Evolutionary conservation across 352 stramenopile genomes (phyloP).

Genomic region (Pythium aristosporum): DNA sequence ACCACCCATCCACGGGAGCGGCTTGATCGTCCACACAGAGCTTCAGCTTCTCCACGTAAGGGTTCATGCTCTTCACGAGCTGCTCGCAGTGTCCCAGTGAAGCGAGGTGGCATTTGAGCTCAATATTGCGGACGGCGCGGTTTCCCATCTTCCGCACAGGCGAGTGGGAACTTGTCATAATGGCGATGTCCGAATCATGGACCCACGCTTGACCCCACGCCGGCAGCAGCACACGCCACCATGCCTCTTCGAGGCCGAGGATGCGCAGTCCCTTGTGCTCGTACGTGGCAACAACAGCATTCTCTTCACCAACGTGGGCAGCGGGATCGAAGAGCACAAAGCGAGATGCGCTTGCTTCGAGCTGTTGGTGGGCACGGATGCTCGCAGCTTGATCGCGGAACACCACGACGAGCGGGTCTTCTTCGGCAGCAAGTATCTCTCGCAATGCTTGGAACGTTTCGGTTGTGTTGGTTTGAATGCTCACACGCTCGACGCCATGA

Average conservation of each 20-base stretch:
- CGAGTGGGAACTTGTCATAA: background rate
- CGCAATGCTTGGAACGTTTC: too few relatives aligned
- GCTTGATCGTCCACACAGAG: too few relatives aligned
- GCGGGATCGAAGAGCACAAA: background rate
- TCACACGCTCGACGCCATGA: background rate
- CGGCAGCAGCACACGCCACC: conserved; percentile 3
- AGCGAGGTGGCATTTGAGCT: too few relatives aligned
- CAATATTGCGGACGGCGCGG: too few relatives aligned
- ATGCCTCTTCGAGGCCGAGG: background rate
- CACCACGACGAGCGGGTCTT: background rate
- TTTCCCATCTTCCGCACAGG: too few relatives aligned
- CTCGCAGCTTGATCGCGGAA: background rate
- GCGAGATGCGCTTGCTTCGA: background rate
- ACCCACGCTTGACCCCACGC: conserved; percentile 6
- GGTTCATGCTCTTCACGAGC: too few relatives aligned
- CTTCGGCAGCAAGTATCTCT: background rate
- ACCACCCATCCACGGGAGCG: too few relatives aligned
- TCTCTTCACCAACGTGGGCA: background rate
- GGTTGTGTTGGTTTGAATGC: background rate
- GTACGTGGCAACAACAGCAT: background rate
- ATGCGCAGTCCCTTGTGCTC: background rate
- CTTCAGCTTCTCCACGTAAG: too few relatives aligned
- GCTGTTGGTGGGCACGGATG: background rate
- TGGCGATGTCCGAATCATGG: background rate
- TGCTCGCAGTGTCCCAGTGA: too few relatives aligned